A percentile compares a stretch with the other conserved stretches of the same genome.
Evolutionary conservation across 768 basidiomycete genomes (phyloP).

Genomic region (Boletus sp.): DNA sequence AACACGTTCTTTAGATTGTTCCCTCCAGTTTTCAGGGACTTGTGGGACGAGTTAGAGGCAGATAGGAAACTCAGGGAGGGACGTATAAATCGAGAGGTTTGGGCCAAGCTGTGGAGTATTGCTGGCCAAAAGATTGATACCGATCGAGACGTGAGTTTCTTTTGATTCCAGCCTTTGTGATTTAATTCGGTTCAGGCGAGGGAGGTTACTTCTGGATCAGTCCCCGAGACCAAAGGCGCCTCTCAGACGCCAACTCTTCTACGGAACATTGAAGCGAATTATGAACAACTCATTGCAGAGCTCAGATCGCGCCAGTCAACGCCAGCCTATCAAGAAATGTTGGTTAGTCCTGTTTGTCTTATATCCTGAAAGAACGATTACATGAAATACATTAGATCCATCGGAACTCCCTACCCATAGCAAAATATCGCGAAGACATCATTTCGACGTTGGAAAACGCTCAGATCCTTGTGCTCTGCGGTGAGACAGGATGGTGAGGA

Average conservation of each 20-base stretch:
- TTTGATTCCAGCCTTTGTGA: neutral
- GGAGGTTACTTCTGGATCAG: conserved; percentile 20
- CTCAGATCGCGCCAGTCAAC: conserved; percentile 64
- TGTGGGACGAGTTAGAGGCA: conserved; percentile 88
- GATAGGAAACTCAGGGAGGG: conserved; percentile 62
- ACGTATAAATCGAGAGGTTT: conserved; percentile 59
- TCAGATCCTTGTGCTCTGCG: conserved; percentile 86
- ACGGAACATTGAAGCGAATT: conserved; percentile 19
- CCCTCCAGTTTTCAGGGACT: conserved; percentile 79
- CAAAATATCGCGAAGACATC: conserved; percentile 74
- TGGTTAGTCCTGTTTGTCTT: conserved; percentile 49
- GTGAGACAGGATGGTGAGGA: conserved; percentile 72
- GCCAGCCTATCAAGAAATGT: conserved; percentile 81
- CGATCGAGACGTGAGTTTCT: conserved; percentile 41
- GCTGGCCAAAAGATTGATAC: conserved; percentile 57
- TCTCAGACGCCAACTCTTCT: conserved; percentile 1
- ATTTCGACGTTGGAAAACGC: conserved; percentile 63
- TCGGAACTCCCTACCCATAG: conserved; percentile 83
- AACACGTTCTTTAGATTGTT: conserved; percentile 73
- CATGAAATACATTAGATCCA: conserved; percentile 47
- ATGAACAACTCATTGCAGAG: conserved; percentile 54
- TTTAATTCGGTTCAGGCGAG: conserved; percentile 16
- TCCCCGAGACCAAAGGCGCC: conserved; percentile 15
- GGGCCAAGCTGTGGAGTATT: conserved; percentile 67
- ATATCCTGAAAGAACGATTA: neutral